Conservation (phyloP, 2,329 filamentous ascomycete genomes). For the Samsoniella hepiali region DNA sequence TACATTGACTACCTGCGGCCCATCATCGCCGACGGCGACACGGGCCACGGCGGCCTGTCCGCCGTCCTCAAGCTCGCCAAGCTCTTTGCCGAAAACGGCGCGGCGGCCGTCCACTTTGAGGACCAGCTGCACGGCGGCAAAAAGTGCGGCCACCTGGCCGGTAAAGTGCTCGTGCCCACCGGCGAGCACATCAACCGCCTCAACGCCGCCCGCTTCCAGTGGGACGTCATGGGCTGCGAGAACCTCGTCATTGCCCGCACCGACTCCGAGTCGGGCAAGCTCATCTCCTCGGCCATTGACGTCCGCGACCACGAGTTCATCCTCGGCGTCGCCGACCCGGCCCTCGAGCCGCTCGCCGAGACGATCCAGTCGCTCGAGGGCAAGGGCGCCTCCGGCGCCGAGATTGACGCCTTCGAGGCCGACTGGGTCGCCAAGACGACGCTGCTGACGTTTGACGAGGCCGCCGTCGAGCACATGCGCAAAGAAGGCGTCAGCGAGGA, state of each 20-base stretch:
- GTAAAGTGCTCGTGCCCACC: slow-evolving; percentile 90
- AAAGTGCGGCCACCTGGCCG: slow-evolving; percentile 95
- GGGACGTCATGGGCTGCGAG: slow-evolving; percentile 96
- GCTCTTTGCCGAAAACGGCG: slow-evolving; percentile 94
- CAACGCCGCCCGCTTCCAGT: slow-evolving; percentile 89
- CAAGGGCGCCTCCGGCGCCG: slow-evolving; percentile 68
- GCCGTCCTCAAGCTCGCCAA: slow-evolving; percentile 95
- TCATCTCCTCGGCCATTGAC: slow-evolving; percentile 88
- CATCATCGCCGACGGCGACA: slow-evolving; percentile 95
- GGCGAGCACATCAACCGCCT: slow-evolving; percentile 96
- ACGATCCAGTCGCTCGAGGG: slow-evolving; percentile 87
- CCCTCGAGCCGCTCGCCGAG: slow-evolving; percentile 79
- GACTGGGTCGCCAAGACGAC: slow-evolving; percentile 84
- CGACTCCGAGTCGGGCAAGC: slow-evolving; percentile 88
- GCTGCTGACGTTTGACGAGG: slow-evolving; percentile 89
- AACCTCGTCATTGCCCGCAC: slow-evolving; percentile 93
- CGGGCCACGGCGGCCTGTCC: slow-evolving; percentile 87
- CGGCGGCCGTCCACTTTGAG: slow-evolving; percentile 94
- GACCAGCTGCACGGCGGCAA: slow-evolving; percentile 97
- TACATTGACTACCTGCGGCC: slow-evolving; percentile 92
- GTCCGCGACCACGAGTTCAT: slow-evolving; percentile 97
- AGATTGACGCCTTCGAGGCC: slow-evolving; percentile 84
- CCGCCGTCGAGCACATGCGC: slow-evolving; percentile 71
- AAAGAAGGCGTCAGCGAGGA: slow-evolving; percentile 60
- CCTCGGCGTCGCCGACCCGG: slow-evolving; percentile 72